These are phyloP conservation scores for Gaertneriomyces sp. DNA, from an alignment of 192 early-diverging fungal species.

Conservation along the genomic window DNA sequence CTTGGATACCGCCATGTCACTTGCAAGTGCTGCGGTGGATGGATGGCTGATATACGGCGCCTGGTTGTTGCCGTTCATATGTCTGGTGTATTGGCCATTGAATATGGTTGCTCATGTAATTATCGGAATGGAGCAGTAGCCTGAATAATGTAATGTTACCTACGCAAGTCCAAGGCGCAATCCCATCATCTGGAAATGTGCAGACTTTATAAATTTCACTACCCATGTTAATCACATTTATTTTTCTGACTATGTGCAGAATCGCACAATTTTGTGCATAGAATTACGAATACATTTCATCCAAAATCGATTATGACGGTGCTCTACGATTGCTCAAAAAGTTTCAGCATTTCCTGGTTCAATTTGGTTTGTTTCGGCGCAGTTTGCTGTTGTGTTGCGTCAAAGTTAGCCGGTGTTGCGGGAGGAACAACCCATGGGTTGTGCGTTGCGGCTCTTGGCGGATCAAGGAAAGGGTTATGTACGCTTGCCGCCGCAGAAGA, in stretches of 20 bases:
- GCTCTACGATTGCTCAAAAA: not conserved
- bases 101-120: conserved; percentile 41
- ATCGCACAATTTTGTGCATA: too few species aligned
- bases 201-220: too few species aligned
- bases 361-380: not conserved
- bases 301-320: too few species aligned
- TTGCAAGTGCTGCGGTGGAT: conserved; percentile 14
- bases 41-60: conserved; percentile 40
- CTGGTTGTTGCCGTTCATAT: conserved; percentile 35
- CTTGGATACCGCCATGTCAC: conserved; percentile 10
- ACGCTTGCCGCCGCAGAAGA: not conserved
- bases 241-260: too few species aligned
- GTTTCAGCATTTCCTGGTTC: conserved; percentile 3
- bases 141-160: too few species aligned
- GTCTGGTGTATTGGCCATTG: conserved; percentile 41
- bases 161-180: too few species aligned
- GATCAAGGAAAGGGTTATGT: conserved; percentile 9
- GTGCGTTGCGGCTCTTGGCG: not conserved
- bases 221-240: too few species aligned
- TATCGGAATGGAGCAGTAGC: conserved; percentile 26
- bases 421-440: too few species aligned
- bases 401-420: not conserved
- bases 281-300: too few species aligned
- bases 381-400: not conserved
- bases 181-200: too few species aligned